Conservation (phyloP, 1,139 yeast species). For the Candida tropicalis region DNA sequence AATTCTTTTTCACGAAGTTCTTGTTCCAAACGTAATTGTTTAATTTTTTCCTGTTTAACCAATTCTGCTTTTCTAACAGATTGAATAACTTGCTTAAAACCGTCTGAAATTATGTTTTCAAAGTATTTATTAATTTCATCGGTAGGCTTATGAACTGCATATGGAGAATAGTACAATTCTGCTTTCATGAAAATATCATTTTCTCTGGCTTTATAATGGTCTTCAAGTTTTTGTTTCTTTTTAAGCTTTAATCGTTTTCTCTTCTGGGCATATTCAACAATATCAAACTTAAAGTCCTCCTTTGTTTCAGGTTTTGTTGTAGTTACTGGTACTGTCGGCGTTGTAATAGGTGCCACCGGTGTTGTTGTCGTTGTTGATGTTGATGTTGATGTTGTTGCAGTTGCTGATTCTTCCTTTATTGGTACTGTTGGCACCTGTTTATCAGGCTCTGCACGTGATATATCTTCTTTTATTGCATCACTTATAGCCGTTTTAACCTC, state of each 20-base stretch:
- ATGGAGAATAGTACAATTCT: constrained; percentile 45
- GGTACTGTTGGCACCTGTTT: constrained; percentile 10
- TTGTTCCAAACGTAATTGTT: constrained; percentile 24
- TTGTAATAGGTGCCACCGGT: too few species aligned
- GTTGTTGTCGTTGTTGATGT: neutral
- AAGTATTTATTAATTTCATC: constrained; percentile 29
- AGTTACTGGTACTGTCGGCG: too few species aligned
- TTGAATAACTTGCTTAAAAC: constrained; percentile 38
- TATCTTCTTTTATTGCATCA: constrained; percentile 16
- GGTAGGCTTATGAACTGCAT: constrained; percentile 30
- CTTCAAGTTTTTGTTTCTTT: constrained; percentile 18
- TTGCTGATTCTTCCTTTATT: neutral
- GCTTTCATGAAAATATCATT: constrained; percentile 48
- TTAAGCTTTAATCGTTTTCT: constrained; percentile 34
- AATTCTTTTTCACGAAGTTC: constrained; percentile 24
- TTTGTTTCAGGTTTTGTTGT: neutral
- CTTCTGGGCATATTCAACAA: constrained; percentile 55
- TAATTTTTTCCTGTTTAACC: constrained; percentile 25
- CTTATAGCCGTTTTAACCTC: constrained; percentile 9
- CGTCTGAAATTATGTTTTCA: constrained; percentile 30
- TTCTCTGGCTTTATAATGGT: constrained; percentile 23
- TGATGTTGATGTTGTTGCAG: neutral
- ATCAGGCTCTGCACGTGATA: constrained; percentile 16
- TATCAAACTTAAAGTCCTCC: constrained; percentile 43
- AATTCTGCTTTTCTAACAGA: constrained; percentile 40